phyloP scores from a whole-genome alignment of 441 rosid species.

The Erodium texanum region DNA sequence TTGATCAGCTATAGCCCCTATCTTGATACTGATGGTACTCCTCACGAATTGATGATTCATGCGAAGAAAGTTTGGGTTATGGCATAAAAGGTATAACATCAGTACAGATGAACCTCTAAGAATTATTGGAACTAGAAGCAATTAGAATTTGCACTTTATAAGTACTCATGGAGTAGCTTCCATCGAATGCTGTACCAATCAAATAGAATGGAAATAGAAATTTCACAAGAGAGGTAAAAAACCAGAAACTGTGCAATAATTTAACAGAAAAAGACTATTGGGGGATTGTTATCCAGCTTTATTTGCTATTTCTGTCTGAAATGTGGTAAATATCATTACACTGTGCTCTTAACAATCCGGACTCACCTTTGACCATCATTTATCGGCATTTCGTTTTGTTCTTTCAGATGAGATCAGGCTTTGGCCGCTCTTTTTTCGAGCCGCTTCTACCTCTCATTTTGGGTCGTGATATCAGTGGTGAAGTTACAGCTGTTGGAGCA shows the following conservation, averaged over 20 bases:
- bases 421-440: constrained; percentile 83
- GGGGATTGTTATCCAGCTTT: neutral
- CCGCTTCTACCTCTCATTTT: constrained; percentile 81
- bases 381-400: constrained; percentile 11
- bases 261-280: neutral
- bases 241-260: neutral
- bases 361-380: neutral
- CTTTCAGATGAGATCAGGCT: constrained; percentile 82
- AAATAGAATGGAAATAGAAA: neutral
- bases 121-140: neutral
- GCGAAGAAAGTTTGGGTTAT: neutral
- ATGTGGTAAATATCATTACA: neutral
- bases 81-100: neutral
- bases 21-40: neutral
- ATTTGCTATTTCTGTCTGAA: neutral
- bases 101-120: neutral
- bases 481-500: constrained; percentile 71
- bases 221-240: neutral
- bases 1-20: neutral
- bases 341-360: neutral
- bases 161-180: neutral
- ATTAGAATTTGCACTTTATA: neutral
- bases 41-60: neutral
- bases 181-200: neutral
- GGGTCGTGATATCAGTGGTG: constrained; percentile 92